Conservation (phyloP, 305 asterid species). For the Petunia hybrid region DNA sequence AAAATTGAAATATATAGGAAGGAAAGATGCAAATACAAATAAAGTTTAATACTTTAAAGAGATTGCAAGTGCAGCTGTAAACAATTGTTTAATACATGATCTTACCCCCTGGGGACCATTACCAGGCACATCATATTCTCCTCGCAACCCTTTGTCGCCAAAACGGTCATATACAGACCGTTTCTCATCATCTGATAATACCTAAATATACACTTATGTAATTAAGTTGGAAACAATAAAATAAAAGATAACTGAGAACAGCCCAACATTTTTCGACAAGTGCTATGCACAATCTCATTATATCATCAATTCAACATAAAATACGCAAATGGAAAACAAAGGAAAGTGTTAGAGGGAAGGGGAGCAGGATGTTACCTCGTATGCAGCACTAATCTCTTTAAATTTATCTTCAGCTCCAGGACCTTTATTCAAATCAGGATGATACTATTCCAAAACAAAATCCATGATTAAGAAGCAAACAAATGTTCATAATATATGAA, state of each 20-base stretch:
- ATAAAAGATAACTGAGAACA: background rate
- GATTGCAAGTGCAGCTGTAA: slow-evolving; percentile 10
- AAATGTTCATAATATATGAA: too few relatives aligned
- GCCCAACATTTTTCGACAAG: background rate
- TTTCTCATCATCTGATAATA: slow-evolving; percentile 87
- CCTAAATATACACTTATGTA: slow-evolving; percentile 50
- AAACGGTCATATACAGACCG: slow-evolving; percentile 82
- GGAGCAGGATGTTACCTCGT: slow-evolving; percentile 65
- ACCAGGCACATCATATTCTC: slow-evolving; percentile 64
- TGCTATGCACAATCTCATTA: background rate
- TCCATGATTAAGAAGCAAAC: background rate
- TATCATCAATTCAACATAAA: slow-evolving; percentile 4
- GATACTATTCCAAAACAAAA: slow-evolving; percentile 64
- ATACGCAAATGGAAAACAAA: background rate
- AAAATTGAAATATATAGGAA: background rate
- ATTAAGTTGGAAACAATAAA: slow-evolving; percentile 25
- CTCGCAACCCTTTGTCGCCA: slow-evolving; percentile 87
- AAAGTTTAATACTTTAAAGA: background rate
- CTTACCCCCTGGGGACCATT: slow-evolving; percentile 75
- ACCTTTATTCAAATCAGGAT: slow-evolving; percentile 90
- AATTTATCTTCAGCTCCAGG: slow-evolving; percentile 93
- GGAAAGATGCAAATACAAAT: background rate
- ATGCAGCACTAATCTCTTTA: slow-evolving; percentile 93
- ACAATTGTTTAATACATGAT: background rate
- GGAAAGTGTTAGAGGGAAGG: background rate